These are phyloP conservation scores for Colletotrichum sansevieriae DNA, from an alignment of 2,329 filamentous ascomycete genomes.

Conservation along the genomic window DNA sequence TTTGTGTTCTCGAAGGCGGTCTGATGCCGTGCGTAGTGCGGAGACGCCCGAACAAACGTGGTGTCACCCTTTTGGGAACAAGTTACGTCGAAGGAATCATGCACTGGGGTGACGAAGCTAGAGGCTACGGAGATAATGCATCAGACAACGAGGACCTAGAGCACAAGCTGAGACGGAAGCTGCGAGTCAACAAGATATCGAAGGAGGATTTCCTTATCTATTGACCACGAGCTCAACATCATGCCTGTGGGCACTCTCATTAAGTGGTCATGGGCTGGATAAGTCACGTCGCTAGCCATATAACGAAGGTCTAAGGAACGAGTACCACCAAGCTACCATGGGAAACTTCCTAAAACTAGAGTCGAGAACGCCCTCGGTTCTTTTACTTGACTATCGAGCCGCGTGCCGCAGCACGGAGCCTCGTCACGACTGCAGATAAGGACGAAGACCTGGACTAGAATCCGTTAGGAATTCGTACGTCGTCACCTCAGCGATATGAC, in stretches of 20 bases:
- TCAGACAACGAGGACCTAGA: background rate
- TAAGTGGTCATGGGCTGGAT: too few relatives aligned
- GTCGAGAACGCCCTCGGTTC: too few relatives aligned
- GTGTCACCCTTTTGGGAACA: constrained; percentile 12
- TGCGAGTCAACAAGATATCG: background rate
- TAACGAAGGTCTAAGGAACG: too few relatives aligned
- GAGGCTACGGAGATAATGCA: background rate
- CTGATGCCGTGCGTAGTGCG: constrained; percentile 27
- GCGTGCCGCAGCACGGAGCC: background rate
- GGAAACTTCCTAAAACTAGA: too few relatives aligned
- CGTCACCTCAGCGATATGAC: background rate
- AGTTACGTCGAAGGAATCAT: constrained; percentile 32
- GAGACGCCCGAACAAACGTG: background rate
- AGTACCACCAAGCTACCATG: too few relatives aligned
- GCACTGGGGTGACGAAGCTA: constrained; percentile 5
- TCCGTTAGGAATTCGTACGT: background rate
- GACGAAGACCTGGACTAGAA: background rate
- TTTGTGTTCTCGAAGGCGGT: constrained; percentile 24
- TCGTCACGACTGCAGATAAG: background rate
- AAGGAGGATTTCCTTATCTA: background rate
- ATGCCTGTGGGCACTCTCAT: too few relatives aligned
- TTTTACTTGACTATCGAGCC: background rate
- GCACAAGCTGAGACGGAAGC: background rate
- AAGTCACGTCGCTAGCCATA: too few relatives aligned
- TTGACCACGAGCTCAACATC: background rate